These are phyloP conservation scores for Ophiostoma triangulosporum DNA, from an alignment of 2,329 filamentous ascomycete species.

Conservation along the genomic window DNA sequence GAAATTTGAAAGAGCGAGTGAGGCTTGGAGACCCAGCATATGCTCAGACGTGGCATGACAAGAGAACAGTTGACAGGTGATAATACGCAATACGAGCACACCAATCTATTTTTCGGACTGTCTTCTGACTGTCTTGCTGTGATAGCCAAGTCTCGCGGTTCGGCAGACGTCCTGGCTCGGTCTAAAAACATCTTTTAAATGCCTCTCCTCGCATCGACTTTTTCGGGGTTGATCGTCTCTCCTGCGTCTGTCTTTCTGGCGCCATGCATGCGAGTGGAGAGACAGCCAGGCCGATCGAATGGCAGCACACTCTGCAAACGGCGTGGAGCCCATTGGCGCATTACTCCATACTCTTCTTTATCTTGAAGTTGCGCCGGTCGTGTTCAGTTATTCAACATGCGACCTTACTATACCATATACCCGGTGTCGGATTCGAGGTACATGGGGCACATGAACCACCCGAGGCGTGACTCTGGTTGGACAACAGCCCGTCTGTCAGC, in stretches of 20 bases:
- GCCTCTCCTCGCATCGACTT: background rate
- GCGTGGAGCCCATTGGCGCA: background rate
- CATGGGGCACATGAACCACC: no score
- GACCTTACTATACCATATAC: no score
- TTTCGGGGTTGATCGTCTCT: background rate
- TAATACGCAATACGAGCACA: background rate
- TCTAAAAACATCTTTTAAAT: background rate
- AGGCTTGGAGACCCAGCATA: no score
- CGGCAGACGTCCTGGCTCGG: background rate
- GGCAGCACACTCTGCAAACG: background rate
- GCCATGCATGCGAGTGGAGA: background rate
- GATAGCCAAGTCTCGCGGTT: background rate
- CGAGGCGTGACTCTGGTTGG: no score
- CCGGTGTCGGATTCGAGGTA: no score
- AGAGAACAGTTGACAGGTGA: background rate
- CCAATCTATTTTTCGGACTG: no score
- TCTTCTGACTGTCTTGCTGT: no score
- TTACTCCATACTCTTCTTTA: no score
- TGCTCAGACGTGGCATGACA: background rate
- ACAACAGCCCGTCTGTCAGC: no score
- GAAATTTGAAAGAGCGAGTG: no score
- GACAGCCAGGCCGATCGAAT: background rate
- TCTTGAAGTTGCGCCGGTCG: no score
- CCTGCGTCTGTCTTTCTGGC: background rate
- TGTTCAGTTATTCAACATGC: no score